Evolutionary conservation across 495 filamentous ascomycete species (phyloP).

Genomic region (Aspergillus avenaceus): DNA sequence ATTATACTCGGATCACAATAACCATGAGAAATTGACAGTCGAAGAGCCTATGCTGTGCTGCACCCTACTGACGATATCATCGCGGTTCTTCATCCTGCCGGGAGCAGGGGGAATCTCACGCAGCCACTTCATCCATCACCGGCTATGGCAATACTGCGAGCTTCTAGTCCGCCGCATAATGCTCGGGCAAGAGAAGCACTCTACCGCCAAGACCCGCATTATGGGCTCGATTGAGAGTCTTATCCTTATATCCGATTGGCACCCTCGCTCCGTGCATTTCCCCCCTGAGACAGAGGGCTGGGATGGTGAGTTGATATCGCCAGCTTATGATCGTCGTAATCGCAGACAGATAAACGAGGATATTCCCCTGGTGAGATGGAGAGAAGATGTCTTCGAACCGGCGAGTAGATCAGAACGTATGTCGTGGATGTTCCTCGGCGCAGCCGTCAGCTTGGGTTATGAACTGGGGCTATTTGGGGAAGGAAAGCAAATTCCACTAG

Average conservation of each 20-base stretch:
- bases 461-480: slow-evolving; percentile 34
- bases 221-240: slow-evolving; percentile 38
- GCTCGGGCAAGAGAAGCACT: slow-evolving; percentile 35
- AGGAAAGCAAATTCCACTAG: no score
- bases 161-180: slow-evolving; percentile 35
- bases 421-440: slow-evolving; percentile 40
- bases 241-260: slow-evolving; percentile 39
- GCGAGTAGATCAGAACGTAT: slow-evolving; percentile 36
- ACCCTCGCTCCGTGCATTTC: slow-evolving; percentile 36
- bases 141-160: slow-evolving; percentile 42
- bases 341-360: slow-evolving; percentile 14
- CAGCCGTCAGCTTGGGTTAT: slow-evolving; percentile 34
- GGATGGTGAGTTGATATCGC: slow-evolving; percentile 24
- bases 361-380: slow-evolving; percentile 20
- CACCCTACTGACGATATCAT: slow-evolving; percentile 39
- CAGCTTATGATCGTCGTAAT: slow-evolving; percentile 16
- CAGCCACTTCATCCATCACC: slow-evolving; percentile 35
- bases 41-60: slow-evolving; percentile 39
- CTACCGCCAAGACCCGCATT: slow-evolving; percentile 24
- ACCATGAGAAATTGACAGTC: slow-evolving; percentile 32
- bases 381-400: slow-evolving; percentile 33
- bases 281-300: slow-evolving; percentile 32
- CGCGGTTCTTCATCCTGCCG: slow-evolving; percentile 30
- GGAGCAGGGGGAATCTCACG: slow-evolving; percentile 30
- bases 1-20: slow-evolving; percentile 29